Base-by-base conservation (phyloP, 1,139 yeast species). In the Wickerhamomyces sp. region DNA sequence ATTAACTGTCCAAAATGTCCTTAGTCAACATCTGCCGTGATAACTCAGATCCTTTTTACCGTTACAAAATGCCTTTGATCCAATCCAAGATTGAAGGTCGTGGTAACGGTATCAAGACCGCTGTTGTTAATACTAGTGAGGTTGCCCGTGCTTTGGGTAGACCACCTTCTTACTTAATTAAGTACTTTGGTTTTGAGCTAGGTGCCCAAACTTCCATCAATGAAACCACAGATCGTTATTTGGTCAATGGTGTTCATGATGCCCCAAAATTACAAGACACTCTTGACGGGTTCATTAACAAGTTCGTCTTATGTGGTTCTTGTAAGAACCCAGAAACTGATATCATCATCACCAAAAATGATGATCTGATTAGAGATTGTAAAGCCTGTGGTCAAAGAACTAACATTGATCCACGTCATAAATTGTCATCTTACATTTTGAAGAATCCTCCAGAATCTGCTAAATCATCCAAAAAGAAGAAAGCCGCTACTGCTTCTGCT, bases 321-420 rank as follows among this genome's bases (percentile, higher is more conserved):
- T 92, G 99, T 74, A 86, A 86, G 72, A 92, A 92, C 68, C 99
- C 99, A 26, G 99, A 92, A 68, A 92, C 99, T 29, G 97, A 88
- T 59, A 82, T 90, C 58, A 74, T 82, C 54, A 74, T 90, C 57
- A 79, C 85, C 53, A 85, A 82, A 56, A 86, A 82, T 54, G 94
- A 83, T 37, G 72, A 71, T 50, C 70, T 94, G 60, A 82, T 82
- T 56, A 81, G 92, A 66, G 97, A 92, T 64, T 92, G 99, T 74
- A 92, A 92, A 66, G 99, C 99, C 24, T 92, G 99, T 74, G 99
- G 99, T 67, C 81, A 82, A 63, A 77, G 90, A 60, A 79, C 96
- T 24, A 72, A 72, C 40, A 77, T 90, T 55, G 97, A 90, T 58
- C 82, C 89, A 49, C 78, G 94, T 63, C 94, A 86, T 64, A 90